Evolutionary conservation across 371 early-diverging fungal species (phyloP), one percentile per base, ranked within the genome.

Genomic region (Polyrhizophydium stewartii): DNA sequence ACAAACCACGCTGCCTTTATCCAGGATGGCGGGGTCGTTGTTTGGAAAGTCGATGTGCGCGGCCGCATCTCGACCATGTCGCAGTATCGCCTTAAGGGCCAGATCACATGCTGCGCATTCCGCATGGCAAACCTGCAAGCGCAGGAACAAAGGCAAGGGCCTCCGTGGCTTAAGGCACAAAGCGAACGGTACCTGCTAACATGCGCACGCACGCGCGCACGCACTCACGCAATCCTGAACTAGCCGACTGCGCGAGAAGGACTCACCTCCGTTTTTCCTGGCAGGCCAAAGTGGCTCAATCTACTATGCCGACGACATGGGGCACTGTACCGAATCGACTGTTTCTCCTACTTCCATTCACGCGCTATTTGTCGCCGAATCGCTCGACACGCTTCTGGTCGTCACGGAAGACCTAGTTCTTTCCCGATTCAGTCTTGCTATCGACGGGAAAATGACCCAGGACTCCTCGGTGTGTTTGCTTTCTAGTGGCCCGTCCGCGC

Each of bases 261-360:
- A 70, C 22, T 69, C 69, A 25, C 67, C 74, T 0, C 70, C 80
- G 10, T 79, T 79, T 61, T 79, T 72, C 60, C 51, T 77, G 27
- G 57, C 63, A 19, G 43, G 58, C 22, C 19, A 32, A 1, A 33
- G 53, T n/a, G 80, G 77, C 0, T 68, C 66, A 24, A 58, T 79
- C 1, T 72, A 66, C 64, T 74, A 64, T 49, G 80, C 80, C 0
- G 80, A 79, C 60, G 80, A 79, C 58, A 73, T 73, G 68, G 75
- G 75, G 2, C 77, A 70, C 33, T 79, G 80, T 58, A 59, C 67
- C 16, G 76, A 75, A 53, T 59, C 56, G 16, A 53, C 62, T 1
- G 1, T 55, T 17, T 37, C 64, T 1, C 22, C 59, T 3, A 22
- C 62, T 0, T 40, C 61, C 47, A 58, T 75, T n/a, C 32, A 58